phyloP scores from a whole-genome alignment of 2,329 filamentous ascomycete genomes.

The Lachnellula willkommii region DNA sequence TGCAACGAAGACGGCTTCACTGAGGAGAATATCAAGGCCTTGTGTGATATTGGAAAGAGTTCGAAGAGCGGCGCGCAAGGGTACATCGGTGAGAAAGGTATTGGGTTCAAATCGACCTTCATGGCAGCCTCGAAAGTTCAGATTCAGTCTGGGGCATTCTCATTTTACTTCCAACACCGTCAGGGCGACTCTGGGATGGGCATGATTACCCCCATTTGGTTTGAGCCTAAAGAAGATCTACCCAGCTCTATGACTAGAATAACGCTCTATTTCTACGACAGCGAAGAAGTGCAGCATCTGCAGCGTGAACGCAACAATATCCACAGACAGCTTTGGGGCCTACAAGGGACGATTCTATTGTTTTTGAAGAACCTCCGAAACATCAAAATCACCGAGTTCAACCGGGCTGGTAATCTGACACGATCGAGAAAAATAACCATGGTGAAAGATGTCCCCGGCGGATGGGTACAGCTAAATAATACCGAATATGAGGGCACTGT shows the following conservation, averaged over 20 bases:
- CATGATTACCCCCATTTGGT: slow-evolving; percentile 6
- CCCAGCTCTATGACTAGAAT: slow-evolving; percentile 6
- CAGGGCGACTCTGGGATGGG: slow-evolving; percentile 22
- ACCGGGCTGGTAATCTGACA: not conserved
- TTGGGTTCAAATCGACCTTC: slow-evolving; percentile 36
- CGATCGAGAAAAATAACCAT: not conserved
- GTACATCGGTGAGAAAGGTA: slow-evolving; percentile 35
- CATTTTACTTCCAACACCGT: slow-evolving; percentile 38
- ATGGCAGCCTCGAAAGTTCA: slow-evolving; percentile 32
- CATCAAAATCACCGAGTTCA: slow-evolving; percentile 1
- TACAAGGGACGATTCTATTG: slow-evolving; percentile 8
- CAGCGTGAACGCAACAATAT: slow-evolving; percentile 1
- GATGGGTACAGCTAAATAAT: not conserved
- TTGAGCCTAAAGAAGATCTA: not conserved
- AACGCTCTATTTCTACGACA: not conserved
- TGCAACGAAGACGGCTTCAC: slow-evolving; percentile 32
- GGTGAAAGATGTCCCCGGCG: not conserved
- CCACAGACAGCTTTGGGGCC: not conserved
- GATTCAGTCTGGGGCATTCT: slow-evolving; percentile 37
- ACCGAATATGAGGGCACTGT: not conserved
- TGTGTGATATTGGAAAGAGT: slow-evolving; percentile 35
- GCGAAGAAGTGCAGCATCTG: not conserved
- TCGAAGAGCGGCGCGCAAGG: slow-evolving; percentile 30
- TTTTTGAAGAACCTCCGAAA: slow-evolving; percentile 8
- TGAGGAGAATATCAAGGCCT: slow-evolving; percentile 32